A percentile compares a stretch with the other conserved stretches of the same genome.
phyloP scores from a whole-genome alignment of 495 filamentous ascomycete genomes.

The Talaromyces adpressus region DNA sequence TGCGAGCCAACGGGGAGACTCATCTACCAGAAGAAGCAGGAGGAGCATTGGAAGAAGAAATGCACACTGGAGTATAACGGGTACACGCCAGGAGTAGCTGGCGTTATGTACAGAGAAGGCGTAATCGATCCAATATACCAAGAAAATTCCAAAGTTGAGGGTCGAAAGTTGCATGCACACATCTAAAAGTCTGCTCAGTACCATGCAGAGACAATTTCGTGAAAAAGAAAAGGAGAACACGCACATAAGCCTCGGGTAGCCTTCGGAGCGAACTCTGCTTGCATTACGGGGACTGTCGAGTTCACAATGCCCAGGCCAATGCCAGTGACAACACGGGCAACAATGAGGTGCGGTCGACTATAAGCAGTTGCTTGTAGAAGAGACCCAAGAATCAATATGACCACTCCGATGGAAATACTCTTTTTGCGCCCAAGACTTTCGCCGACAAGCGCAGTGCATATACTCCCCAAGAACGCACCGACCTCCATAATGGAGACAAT shows the following conservation, averaged over 20 bases:
- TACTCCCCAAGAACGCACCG: constrained; percentile 44
- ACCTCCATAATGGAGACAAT: constrained; percentile 27
- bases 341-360: constrained; percentile 16
- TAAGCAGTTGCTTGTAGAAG: constrained; percentile 30
- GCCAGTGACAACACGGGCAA: constrained; percentile 21
- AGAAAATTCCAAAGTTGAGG: constrained; percentile 32
- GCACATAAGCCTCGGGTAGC: constrained; percentile 17
- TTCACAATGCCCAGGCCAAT: constrained; percentile 27
- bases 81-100: constrained; percentile 30
- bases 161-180: constrained; percentile 30
- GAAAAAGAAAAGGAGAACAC: background rate
- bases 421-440: constrained; percentile 39
- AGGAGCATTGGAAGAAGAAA: constrained; percentile 28
- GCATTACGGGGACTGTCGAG: constrained; percentile 30
- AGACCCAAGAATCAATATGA: constrained; percentile 37
- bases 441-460: constrained; percentile 38
- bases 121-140: constrained; percentile 44
- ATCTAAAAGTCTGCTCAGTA: constrained; percentile 20
- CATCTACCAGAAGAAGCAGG: constrained; percentile 25
- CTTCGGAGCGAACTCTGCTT: constrained; percentile 32
- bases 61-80: constrained; percentile 30
- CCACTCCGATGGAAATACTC: constrained; percentile 32
- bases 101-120: constrained; percentile 30
- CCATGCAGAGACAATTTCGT: constrained; percentile 1
- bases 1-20: constrained; percentile 39